Evolutionary conservation across 2,329 filamentous ascomycete species (phyloP), one percentile per base, ranked within the genome.

Genomic region (Ciborinia camelliae): DNA sequence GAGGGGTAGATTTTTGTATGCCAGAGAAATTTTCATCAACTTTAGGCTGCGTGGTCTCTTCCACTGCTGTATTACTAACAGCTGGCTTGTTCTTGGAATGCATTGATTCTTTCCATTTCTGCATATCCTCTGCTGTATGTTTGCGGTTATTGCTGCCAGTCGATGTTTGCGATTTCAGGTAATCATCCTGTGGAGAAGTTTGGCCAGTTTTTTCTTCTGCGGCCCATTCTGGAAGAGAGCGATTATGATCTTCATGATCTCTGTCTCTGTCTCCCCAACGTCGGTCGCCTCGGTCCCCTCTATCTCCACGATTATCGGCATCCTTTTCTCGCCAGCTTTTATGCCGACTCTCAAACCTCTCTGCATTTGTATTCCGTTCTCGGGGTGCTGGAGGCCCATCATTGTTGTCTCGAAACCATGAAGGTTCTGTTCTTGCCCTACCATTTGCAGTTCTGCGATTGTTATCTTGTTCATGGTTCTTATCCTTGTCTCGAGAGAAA

Each of bases 91-190:
- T 71, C 61, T 73, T 73, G 51, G 68, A 70, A 66, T 69, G 66
- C 92, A 96, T 96, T 68, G 84, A 84, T 71, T 96, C 91, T 82
- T 97, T 97, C 87, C 94, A 97, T 70, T 91, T 91, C 78, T 96
- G 89, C 76, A 98, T 96, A 70, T 97, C 94, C 73, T 96, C 92
- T 73, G 91, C 89, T 0, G 92, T 97, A 71, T 91, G 90, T 57
- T 57, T 57, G 39, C 54, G 54, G 26, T n/a, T 43, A 43, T 32
- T 45, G 12, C 45, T 57, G 20, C 39, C 54, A 45, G 26, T 96
- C 68, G 84, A 84, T 72, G 96, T 91, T 82, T 97, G 97, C 86
- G 94, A 97, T 70, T 90, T 91, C 78, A 96, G 89, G 76, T 97
- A 96, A 70, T 97, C 93, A 73, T 96, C 92, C 72, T 91, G 89